Evolutionary conservation across 208 protist species (phyloP).

Genomic region (Vickermania ingenoplastis): DNA sequence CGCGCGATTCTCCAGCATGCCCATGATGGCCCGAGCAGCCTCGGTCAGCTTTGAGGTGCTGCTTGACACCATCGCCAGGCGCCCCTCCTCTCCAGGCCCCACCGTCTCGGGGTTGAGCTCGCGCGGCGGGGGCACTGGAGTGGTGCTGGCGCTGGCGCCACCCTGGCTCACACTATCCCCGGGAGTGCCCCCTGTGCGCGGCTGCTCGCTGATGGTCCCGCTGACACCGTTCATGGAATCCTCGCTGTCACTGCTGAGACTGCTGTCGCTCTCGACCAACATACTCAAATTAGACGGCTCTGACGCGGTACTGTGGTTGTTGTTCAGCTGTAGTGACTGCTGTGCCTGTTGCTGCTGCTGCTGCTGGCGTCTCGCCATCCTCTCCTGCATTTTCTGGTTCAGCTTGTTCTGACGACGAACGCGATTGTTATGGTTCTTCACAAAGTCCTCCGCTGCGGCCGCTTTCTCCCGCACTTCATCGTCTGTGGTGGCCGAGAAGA

Average conservation of each 20-base stretch:
- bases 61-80: constrained; percentile 50
- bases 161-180: neutral
- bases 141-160: neutral
- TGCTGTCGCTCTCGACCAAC: neutral
- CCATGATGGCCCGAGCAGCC: constrained; percentile 56
- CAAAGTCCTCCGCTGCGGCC: constrained; percentile 38
- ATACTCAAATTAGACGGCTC: neutral
- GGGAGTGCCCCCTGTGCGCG: neutral
- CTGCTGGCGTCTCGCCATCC: neutral
- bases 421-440: constrained; percentile 9
- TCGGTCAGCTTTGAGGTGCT: constrained; percentile 48
- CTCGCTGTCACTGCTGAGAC: neutral
- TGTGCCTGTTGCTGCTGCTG: neutral
- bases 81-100: constrained; percentile 23
- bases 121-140: neutral
- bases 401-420: constrained; percentile 4
- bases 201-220: neutral
- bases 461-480: constrained; percentile 51
- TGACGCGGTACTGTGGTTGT: neutral
- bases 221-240: neutral
- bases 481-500: constrained; percentile 36
- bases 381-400: constrained; percentile 5
- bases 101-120: constrained; percentile 8
- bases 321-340: too few relatives aligned
- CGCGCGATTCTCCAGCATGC: constrained; percentile 42